Evolutionary conservation across 345 rosid genomes (phyloP).

Genomic region (Litchi chinensis): DNA sequence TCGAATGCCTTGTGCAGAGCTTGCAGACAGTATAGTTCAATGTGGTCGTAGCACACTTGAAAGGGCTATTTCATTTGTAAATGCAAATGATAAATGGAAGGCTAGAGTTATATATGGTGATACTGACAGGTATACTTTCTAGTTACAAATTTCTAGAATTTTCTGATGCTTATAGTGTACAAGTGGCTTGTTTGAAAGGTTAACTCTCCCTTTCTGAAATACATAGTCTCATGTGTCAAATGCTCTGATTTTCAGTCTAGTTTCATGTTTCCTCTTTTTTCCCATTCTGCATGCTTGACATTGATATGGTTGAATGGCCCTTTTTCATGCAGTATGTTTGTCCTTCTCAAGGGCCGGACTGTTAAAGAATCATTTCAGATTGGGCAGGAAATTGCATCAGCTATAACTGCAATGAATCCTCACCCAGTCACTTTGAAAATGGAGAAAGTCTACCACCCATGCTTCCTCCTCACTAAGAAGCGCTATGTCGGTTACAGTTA

Average conservation of each 20-base stretch:
- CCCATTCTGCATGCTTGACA: neutral
- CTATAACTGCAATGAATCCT: slow-evolving; percentile 87
- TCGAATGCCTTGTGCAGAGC: slow-evolving; percentile 99
- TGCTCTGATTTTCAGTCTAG: neutral
- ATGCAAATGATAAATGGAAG: slow-evolving; percentile 76
- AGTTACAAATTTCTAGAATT: neutral
- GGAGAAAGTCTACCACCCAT: slow-evolving; percentile 96
- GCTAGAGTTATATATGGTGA: slow-evolving; percentile 93
- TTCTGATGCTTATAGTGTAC: neutral
- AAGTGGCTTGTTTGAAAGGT: slow-evolving; percentile 1
- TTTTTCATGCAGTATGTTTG: slow-evolving; percentile 79
- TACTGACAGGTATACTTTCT: slow-evolving; percentile 79
- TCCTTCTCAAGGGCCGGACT: slow-evolving; percentile 79
- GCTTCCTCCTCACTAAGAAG: slow-evolving; percentile 95
- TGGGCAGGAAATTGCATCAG: slow-evolving; percentile 85
- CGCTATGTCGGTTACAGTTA: slow-evolving; percentile 96
- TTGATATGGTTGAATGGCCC: slow-evolving; percentile 1
- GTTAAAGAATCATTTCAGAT: slow-evolving; percentile 67
- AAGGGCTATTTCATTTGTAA: slow-evolving; percentile 78
- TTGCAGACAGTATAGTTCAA: slow-evolving; percentile 98
- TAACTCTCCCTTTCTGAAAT: neutral
- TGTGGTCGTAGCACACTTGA: slow-evolving; percentile 96
- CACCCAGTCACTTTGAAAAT: slow-evolving; percentile 85
- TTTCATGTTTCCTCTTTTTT: neutral
- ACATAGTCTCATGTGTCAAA: neutral